Evolutionary conservation across 805 yeast genomes (phyloP).

Genomic region (Saturnispora silvae): DNA sequence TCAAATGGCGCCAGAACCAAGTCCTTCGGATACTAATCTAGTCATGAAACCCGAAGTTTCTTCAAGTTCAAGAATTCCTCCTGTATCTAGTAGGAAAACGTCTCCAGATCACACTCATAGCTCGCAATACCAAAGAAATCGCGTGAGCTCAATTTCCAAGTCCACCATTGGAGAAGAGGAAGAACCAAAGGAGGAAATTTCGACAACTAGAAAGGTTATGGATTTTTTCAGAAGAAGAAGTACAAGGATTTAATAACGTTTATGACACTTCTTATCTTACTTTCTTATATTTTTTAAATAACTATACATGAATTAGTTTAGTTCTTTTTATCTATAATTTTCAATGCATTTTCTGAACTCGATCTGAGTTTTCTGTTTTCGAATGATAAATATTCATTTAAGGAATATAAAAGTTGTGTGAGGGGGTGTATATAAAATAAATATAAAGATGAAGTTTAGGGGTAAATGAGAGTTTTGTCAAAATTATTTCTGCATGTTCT

Average conservation of each 20-base stretch:
- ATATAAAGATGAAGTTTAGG: constrained; percentile 8
- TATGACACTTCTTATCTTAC: too few relatives aligned
- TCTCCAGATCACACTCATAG: too few relatives aligned
- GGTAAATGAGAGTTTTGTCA: too few relatives aligned
- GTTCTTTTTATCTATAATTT: not conserved
- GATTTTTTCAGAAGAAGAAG: constrained; percentile 69
- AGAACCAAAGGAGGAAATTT: constrained; percentile 30
- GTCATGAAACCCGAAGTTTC: too few relatives aligned
- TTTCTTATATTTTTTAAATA: too few relatives aligned
- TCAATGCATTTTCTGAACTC: not conserved
- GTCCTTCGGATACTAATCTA: constrained; percentile 7
- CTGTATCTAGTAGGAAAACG: not conserved
- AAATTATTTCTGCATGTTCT: constrained; percentile 26
- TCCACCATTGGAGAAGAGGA: constrained; percentile 14
- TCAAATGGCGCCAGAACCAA: constrained; percentile 12
- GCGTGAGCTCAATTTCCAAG: constrained; percentile 5
- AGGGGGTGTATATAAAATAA: constrained; percentile 9
- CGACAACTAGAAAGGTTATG: constrained; percentile 69
- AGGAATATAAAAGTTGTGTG: constrained; percentile 4
- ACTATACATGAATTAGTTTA: too few relatives aligned
- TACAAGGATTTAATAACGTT: constrained; percentile 28
- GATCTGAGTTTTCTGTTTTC: not conserved
- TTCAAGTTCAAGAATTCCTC: not conserved
- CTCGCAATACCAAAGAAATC: not conserved
- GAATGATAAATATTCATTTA: constrained; percentile 4